These are phyloP conservation scores for Phytophthora pistaciae DNA, from an alignment of 352 stramenopile species.

Conservation along the genomic window DNA sequence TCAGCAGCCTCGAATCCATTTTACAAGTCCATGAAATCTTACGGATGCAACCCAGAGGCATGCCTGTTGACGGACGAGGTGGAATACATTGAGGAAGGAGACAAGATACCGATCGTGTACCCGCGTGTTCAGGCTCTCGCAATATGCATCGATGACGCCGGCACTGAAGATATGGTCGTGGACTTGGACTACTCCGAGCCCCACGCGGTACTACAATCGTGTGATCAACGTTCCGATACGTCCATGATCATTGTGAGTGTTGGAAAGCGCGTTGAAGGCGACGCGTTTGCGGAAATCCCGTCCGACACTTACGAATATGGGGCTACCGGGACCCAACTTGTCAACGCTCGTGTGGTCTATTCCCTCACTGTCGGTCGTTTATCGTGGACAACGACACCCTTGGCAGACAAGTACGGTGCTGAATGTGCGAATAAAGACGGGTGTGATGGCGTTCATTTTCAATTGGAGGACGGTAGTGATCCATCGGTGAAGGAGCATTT, in stretches of 20 bases:
- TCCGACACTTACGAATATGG: background rate
- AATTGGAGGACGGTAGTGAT: constrained; percentile 2
- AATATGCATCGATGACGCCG: constrained; percentile 12
- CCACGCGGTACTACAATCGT: constrained; percentile 10
- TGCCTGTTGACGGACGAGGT: too few species aligned
- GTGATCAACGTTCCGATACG: constrained; percentile 10
- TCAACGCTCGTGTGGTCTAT: constrained; percentile 24
- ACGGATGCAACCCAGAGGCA: constrained; percentile 1
- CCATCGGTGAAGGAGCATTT: background rate
- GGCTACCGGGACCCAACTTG: too few species aligned
- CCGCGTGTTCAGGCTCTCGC: constrained; percentile 22
- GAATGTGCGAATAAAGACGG: background rate
- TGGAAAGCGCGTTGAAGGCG: constrained; percentile 20
- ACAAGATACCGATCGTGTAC: background rate
- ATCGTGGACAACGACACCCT: constrained; percentile 13
- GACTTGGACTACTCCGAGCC: background rate
- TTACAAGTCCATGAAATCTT: background rate
- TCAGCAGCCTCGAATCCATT: constrained; percentile 1
- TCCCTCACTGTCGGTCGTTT: constrained; percentile 30
- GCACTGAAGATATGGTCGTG: background rate
- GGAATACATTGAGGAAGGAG: too few species aligned
- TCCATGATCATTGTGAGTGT: constrained; percentile 28
- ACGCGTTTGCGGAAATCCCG: constrained; percentile 1
- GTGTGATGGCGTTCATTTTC: constrained; percentile 11
- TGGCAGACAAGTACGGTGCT: constrained; percentile 4